These are phyloP conservation scores for Adenanthera pavonina DNA, from an alignment of 306 rosid species.

Conservation along the genomic window DNA sequence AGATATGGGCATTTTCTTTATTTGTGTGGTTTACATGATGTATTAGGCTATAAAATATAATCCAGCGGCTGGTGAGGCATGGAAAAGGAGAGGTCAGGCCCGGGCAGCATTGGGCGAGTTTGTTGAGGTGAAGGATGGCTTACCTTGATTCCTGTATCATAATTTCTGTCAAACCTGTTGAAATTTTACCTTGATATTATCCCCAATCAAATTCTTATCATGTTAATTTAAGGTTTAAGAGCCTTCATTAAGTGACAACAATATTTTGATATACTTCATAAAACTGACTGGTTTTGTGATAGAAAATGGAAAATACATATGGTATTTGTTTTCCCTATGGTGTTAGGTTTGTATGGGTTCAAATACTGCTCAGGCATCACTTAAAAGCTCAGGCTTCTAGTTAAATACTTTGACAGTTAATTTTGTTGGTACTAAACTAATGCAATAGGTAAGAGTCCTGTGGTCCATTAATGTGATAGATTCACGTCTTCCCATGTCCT, in stretches of 20 bases:
- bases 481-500: constrained; percentile 22
- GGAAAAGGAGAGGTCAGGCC: constrained; percentile 99
- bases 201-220: not conserved
- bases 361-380: constrained; percentile 20
- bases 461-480: constrained; percentile 17
- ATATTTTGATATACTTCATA: not conserved
- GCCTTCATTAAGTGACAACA: not conserved
- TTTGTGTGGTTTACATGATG: constrained; percentile 27
- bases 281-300: not conserved
- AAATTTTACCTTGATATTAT: not conserved
- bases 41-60: constrained; percentile 87
- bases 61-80: constrained; percentile 91
- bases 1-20: constrained; percentile 30
- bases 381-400: constrained; percentile 25
- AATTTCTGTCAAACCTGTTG: constrained; percentile 14
- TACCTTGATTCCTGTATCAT: constrained; percentile 26
- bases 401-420: constrained; percentile 18
- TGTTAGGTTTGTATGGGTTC: constrained; percentile 1
- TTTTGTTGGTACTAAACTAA: constrained; percentile 26
- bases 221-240: not conserved
- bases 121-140: constrained; percentile 69
- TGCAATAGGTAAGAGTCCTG: not conserved
- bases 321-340: constrained; percentile 1
- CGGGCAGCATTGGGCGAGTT: constrained; percentile 94
- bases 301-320: not conserved